These are phyloP conservation scores for Rostrohypoxylon terebratum DNA, from an alignment of 495 filamentous ascomycete genomes.

Conservation along the genomic window DNA sequence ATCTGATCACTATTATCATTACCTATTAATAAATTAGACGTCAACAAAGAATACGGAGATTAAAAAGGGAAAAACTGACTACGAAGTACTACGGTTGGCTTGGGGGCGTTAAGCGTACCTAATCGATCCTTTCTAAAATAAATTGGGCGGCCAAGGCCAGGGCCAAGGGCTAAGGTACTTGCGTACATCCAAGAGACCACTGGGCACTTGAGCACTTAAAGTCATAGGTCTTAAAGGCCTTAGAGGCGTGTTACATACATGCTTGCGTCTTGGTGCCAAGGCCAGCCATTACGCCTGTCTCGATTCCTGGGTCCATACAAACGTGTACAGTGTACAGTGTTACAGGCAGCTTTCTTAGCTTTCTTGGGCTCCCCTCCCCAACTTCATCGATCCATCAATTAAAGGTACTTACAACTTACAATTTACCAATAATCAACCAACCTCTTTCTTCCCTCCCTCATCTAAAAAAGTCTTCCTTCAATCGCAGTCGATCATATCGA, in stretches of 20 bases:
- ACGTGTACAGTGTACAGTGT: constrained; percentile 8
- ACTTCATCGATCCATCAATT: constrained; percentile 38
- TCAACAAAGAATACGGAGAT: background rate
- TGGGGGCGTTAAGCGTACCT: background rate
- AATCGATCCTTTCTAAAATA: constrained; percentile 3
- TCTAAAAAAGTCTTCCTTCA: constrained; percentile 15
- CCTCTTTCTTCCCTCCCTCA: constrained; percentile 21
- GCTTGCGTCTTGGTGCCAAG: constrained; percentile 34
- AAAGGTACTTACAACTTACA: constrained; percentile 29
- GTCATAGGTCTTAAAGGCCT: no score
- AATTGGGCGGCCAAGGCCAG: constrained; percentile 1
- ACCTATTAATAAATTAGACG: background rate
- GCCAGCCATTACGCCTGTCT: constrained; percentile 36
- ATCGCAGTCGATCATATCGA: constrained; percentile 23
- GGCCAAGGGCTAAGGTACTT: no score
- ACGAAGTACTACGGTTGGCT: background rate
- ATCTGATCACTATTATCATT: constrained; percentile 5
- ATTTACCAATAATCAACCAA: constrained; percentile 30
- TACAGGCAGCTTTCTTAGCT: constrained; percentile 23
- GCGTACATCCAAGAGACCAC: background rate
- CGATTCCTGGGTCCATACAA: constrained; percentile 22
- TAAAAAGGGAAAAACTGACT: constrained; percentile 1
- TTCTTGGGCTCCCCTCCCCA: constrained; percentile 35
- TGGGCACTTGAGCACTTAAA: background rate
- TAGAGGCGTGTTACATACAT: background rate